Evolutionary conservation across 1,284 basidiomycete species (phyloP).

Genomic region (Fomes fomentarius): DNA sequence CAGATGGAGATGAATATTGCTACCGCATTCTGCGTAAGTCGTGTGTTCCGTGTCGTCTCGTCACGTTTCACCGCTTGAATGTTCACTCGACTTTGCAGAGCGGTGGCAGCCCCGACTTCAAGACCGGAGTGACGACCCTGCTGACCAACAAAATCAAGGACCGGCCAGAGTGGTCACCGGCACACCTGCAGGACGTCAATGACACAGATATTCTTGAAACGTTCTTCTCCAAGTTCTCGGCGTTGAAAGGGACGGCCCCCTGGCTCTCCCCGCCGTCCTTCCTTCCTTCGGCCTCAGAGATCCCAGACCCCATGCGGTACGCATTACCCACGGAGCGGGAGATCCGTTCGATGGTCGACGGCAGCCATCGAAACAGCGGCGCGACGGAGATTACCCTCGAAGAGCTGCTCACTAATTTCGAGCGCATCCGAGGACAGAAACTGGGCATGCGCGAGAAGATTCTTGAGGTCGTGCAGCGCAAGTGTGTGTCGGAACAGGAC

Average conservation of each 20-base stretch:
- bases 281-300: conserved; percentile 28
- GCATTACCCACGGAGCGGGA: conserved; percentile 71
- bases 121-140: conserved; percentile 77
- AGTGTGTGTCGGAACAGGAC: conserved; percentile 60
- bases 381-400: conserved; percentile 59
- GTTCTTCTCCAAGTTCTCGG: conserved; percentile 57
- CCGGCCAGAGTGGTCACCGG: conserved; percentile 71
- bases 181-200: conserved; percentile 59
- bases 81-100: conserved; percentile 45
- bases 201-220: conserved; percentile 51
- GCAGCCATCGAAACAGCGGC: conserved; percentile 57
- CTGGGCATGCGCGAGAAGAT: conserved; percentile 76
- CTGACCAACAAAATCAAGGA: conserved; percentile 64
- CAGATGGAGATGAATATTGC: conserved; percentile 85
- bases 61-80: not conserved
- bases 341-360: conserved; percentile 64
- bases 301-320: conserved; percentile 52
- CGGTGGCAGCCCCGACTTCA: conserved; percentile 82
- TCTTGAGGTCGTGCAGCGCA: conserved; percentile 68
- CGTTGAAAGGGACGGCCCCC: conserved; percentile 43
- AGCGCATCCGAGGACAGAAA: conserved; percentile 53
- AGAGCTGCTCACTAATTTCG: conserved; percentile 63
- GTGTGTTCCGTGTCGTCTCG: conserved; percentile 18
- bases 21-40: conserved; percentile 76
- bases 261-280: conserved; percentile 48